Evolutionary conservation across 805 yeast genomes (phyloP), one percentile per base, ranked within the genome.

Genomic region (Starmerella asiatica): DNA sequence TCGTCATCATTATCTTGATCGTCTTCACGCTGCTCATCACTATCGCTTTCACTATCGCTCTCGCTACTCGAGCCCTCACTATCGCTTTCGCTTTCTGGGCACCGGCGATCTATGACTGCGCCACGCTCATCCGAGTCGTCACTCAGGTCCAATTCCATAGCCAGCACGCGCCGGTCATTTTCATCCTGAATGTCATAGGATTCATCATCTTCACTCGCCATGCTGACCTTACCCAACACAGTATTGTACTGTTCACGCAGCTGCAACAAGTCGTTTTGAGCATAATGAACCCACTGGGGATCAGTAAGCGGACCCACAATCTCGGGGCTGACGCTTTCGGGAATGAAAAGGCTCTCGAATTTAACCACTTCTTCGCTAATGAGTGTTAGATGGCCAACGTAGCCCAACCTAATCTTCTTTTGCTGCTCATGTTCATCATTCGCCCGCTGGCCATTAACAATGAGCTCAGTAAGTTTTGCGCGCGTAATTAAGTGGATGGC

Each of bases 291-390:
- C 97, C 97, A 86, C 11, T 67, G 71, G 7, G 73, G 73, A 35
- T 60, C 59, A 16, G 58, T 44, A 4, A 68, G 67, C 3, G 71
- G 68, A 9, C 64, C 67, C 12, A 68, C 69, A 17, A 76, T 72
- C 4, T 63, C 54, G 3, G 71, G 69, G 2, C 80, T 69, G 12
- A 76, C 68, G 19, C 73, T 58, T 45, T 73, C 79, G 6, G 79
- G 75, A 29, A 75, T 67, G 50, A 73, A 73, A 15, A 74, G 57
- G n/a, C 69, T 66, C 7, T 65, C 62, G 58, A 91, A 91, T 57
- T 91, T 91, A 36, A 85, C 94, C 34, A 91, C 85, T 57, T 91
- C 98, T 57, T 91, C 98, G 37, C 94, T 85, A 41, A 91, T 83
- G 37, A 91, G 64, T 5, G 93, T 84, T 47, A 91, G 62, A 57